A percentile compares a stretch with the other conserved stretches of the same genome.
These are phyloP conservation scores for Sclerotinia glacialis DNA, from an alignment of 2,329 filamentous ascomycete genomes.

Conservation along the genomic window DNA sequence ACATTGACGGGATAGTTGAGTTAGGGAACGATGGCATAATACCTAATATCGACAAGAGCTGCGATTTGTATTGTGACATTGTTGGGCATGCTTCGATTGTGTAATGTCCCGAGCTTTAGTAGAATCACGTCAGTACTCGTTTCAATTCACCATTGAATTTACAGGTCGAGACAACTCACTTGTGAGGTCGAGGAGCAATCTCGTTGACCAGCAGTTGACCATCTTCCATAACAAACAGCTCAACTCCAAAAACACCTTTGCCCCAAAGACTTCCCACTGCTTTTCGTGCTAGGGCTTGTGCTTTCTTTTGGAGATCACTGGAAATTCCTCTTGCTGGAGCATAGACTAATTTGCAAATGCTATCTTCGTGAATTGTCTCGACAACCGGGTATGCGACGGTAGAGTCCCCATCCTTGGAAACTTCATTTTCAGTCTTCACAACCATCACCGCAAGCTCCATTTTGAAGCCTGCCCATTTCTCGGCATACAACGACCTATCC, in stretches of 20 bases:
- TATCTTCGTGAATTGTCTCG: slow-evolving; percentile 93
- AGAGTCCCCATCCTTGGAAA: slow-evolving; percentile 45
- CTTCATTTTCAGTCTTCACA: slow-evolving; percentile 74
- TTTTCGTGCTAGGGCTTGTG: slow-evolving; percentile 72
- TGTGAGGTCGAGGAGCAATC: slow-evolving; percentile 36
- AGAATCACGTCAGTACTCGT: slow-evolving; percentile 55
- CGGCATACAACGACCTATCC: slow-evolving; percentile 58
- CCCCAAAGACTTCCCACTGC: slow-evolving; percentile 80
- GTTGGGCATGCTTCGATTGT: slow-evolving; percentile 88
- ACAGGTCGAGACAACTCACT: slow-evolving; percentile 4
- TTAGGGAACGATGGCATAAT: slow-evolving; percentile 39
- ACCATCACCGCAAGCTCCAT: slow-evolving; percentile 94
- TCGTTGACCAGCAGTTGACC: slow-evolving; percentile 64
- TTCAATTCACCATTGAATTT: too few relatives aligned
- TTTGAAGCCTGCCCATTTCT: slow-evolving; percentile 82
- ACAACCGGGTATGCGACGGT: slow-evolving; percentile 79
- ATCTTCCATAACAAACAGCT: slow-evolving; percentile 84
- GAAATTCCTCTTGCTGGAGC: slow-evolving; percentile 74
- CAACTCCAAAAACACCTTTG: slow-evolving; percentile 91
- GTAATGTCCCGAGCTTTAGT: slow-evolving; percentile 73
- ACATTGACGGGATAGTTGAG: slow-evolving; percentile 41
- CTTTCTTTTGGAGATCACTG: slow-evolving; percentile 57
- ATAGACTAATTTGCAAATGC: slow-evolving; percentile 90
- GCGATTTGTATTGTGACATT: slow-evolving; percentile 80
- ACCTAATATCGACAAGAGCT: slow-evolving; percentile 79